phyloP scores from a whole-genome alignment of 768 basidiomycete genomes.

The Lanmaoa rubissima region DNA sequence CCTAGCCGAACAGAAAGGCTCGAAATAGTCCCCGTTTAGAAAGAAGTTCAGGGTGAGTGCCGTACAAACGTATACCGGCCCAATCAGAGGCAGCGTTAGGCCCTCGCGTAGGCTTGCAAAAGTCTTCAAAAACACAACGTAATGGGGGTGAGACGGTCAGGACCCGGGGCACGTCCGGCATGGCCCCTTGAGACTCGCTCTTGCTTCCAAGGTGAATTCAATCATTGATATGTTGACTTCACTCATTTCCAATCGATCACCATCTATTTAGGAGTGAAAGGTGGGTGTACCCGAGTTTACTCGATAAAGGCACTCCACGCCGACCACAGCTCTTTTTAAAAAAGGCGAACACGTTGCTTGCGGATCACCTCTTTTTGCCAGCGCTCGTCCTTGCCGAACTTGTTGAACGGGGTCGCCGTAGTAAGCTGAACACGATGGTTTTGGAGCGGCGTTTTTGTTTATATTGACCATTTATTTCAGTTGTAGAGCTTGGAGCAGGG shows the following conservation, averaged over 20 bases:
- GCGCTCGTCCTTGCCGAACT: constrained; percentile 63
- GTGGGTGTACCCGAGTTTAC: constrained; percentile 33
- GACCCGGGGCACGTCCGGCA: constrained; percentile 49
- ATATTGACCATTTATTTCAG: constrained; percentile 32
- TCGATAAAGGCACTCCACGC: constrained; percentile 1
- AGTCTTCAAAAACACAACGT: no score
- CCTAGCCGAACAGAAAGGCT: no score
- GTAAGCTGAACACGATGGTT: constrained; percentile 28
- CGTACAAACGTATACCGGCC: no score
- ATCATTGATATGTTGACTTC: not conserved
- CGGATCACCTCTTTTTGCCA: constrained; percentile 73
- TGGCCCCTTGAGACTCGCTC: constrained; percentile 51
- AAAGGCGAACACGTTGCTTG: constrained; percentile 68
- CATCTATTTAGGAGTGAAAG: constrained; percentile 52
- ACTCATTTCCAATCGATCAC: not conserved
- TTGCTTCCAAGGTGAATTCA: constrained; percentile 54
- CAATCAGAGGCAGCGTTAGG: no score
- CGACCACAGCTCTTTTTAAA: not conserved
- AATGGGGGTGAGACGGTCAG: no score
- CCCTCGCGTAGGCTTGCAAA: no score
- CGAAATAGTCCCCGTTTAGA: no score
- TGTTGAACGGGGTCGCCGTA: constrained; percentile 51
- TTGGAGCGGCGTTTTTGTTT: not conserved
- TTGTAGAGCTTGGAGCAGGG: constrained; percentile 72
- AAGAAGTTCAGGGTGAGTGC: no score